These are phyloP conservation scores for Salmacisia buchloeana DNA, from an alignment of 1,284 basidiomycete genomes.

Conservation along the genomic window DNA sequence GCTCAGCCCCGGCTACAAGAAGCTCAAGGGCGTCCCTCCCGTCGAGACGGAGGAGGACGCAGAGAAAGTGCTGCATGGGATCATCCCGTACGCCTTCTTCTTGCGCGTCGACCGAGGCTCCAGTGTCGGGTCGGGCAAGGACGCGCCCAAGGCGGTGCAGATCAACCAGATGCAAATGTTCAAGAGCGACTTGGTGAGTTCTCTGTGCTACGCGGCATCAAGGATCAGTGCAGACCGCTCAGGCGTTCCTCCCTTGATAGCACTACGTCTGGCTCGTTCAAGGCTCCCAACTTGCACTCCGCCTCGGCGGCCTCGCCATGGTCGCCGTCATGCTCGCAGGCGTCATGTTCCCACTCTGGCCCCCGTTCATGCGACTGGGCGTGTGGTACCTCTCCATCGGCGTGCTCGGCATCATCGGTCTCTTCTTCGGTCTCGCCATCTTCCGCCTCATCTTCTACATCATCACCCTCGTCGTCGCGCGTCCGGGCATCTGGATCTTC, in stretches of 20 bases:
- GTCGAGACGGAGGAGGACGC: slow-evolving; percentile 75
- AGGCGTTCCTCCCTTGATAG: slow-evolving; percentile 11
- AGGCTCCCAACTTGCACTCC: slow-evolving; percentile 85
- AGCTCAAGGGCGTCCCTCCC: slow-evolving; percentile 64
- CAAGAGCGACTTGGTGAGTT: slow-evolving; percentile 34
- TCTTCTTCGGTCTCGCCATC: slow-evolving; percentile 88
- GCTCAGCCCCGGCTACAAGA: slow-evolving; percentile 80
- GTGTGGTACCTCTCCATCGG: slow-evolving; percentile 92
- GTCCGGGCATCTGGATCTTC: slow-evolving; percentile 98
- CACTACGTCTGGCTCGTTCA: slow-evolving; percentile 93
- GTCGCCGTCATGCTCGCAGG: slow-evolving; percentile 88
- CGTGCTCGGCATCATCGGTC: slow-evolving; percentile 78
- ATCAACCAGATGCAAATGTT: slow-evolving; percentile 74
- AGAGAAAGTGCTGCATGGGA: slow-evolving; percentile 61
- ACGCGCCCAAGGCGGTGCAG: slow-evolving; percentile 50
- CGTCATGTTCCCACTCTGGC: slow-evolving; percentile 99
- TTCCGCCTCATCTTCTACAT: slow-evolving; percentile 89
- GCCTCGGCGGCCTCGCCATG: slow-evolving; percentile 86
- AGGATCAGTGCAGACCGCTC: too few relatives aligned
- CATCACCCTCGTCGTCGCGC: slow-evolving; percentile 76
- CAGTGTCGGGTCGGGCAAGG: slow-evolving; percentile 22
- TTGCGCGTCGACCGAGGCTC: slow-evolving; percentile 44
- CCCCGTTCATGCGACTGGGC: slow-evolving; percentile 81
- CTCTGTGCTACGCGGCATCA: too few relatives aligned
- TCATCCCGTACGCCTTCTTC: slow-evolving; percentile 63